Percentiles rank a stretch among this genome's conserved stretches.
Evolutionary conservation across 2,329 filamentous ascomycete species (phyloP).

Genomic region (Aureobasidium mangrovei): DNA sequence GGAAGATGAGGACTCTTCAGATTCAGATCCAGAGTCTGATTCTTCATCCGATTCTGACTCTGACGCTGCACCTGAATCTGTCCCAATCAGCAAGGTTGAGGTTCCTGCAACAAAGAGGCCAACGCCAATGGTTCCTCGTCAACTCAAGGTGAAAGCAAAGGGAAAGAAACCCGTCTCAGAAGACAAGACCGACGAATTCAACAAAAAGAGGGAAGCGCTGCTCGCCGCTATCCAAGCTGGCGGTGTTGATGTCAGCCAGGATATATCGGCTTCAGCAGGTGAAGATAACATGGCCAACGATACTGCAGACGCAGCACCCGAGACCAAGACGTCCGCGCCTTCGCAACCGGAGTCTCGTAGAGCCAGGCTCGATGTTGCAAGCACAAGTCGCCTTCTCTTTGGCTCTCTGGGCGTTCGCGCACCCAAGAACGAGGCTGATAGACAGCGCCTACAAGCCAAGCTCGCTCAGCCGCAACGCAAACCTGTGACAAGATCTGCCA

Average conservation of each 20-base stretch:
- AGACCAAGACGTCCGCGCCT: background rate
- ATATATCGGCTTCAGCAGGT: background rate
- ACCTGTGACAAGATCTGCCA: background rate
- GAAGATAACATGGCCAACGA: background rate
- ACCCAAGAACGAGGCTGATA: slow-evolving; percentile 61
- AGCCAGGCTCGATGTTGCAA: slow-evolving; percentile 47
- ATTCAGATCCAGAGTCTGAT: slow-evolving; percentile 5
- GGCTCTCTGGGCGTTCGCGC: slow-evolving; percentile 61
- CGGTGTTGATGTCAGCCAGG: slow-evolving; percentile 39
- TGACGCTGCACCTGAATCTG: slow-evolving; percentile 2
- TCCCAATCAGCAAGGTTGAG: background rate
- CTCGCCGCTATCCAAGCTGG: slow-evolving; percentile 44
- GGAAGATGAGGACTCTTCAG: background rate
- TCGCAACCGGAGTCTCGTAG: slow-evolving; percentile 24
- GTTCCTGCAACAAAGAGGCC: background rate
- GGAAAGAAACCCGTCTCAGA: slow-evolving; percentile 1
- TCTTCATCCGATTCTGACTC: slow-evolving; percentile 10
- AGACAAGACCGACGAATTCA: slow-evolving; percentile 37
- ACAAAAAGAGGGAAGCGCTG: slow-evolving; percentile 43
- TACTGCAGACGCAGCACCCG: background rate
- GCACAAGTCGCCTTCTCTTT: slow-evolving; percentile 60
- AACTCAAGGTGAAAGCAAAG: slow-evolving; percentile 11
- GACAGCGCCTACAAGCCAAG: slow-evolving; percentile 51
- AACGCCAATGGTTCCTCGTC: slow-evolving; percentile 17
- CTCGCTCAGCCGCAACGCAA: slow-evolving; percentile 27